phyloP scores from a whole-genome alignment of 164 flowering plant species.

The Annona cherimola region DNA sequence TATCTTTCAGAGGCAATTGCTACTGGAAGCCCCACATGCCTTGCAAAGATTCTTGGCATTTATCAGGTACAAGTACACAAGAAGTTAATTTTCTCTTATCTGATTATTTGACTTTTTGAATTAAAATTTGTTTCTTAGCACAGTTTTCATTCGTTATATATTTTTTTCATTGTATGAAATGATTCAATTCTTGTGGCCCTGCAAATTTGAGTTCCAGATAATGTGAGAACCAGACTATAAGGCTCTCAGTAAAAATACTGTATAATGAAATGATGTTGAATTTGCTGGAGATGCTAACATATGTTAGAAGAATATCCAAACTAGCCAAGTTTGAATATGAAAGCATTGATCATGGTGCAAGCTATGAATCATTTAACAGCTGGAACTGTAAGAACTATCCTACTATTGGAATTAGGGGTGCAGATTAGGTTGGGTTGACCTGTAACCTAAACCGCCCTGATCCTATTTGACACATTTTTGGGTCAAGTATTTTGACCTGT shows the following conservation, averaged over 20 bases:
- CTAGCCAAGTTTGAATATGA: background rate
- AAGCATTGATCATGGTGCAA: background rate
- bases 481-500: too few species aligned
- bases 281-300: background rate
- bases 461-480: too few species aligned
- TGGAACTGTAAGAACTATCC: too few species aligned
- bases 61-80: slow-evolving; percentile 65
- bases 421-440: too few species aligned
- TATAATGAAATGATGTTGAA: background rate
- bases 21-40: slow-evolving; percentile 79
- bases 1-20: slow-evolving; percentile 78
- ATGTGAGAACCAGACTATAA: background rate
- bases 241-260: background rate
- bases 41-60: slow-evolving; percentile 91
- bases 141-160: background rate
- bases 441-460: too few species aligned
- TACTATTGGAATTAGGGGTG: too few species aligned
- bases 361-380: too few species aligned
- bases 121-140: background rate
- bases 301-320: background rate
- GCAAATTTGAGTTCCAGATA: background rate
- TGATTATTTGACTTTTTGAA: background rate
- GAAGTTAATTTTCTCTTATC: background rate
- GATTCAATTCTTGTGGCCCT: background rate
- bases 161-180: background rate